A percentile compares a stretch with the other conserved stretches of the same genome.
Evolutionary conservation across 1,139 yeast genomes (phyloP).

Genomic region (Kodamaea ohmeri): DNA sequence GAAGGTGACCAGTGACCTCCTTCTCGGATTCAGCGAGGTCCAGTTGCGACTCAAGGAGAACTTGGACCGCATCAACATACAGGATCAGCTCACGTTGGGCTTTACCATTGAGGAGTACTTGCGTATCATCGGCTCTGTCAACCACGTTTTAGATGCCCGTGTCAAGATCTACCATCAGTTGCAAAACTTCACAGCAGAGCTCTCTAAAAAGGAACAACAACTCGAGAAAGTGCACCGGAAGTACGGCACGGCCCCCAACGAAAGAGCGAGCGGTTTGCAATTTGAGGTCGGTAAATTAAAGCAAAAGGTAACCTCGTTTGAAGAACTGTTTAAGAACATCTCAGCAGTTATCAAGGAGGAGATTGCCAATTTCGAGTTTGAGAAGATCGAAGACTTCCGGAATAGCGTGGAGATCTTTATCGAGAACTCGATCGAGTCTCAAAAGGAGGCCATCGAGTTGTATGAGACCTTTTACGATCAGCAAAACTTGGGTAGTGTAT

Average conservation of each 20-base stretch:
- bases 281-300: slow-evolving; percentile 60
- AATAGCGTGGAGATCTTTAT: slow-evolving; percentile 86
- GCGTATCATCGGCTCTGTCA: slow-evolving; percentile 72
- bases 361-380: slow-evolving; percentile 66
- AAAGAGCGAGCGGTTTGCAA: slow-evolving; percentile 52
- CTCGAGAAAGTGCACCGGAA: slow-evolving; percentile 56
- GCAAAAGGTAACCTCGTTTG: slow-evolving; percentile 53
- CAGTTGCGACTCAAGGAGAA: slow-evolving; percentile 72
- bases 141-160: slow-evolving; percentile 73
- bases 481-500: slow-evolving; percentile 29
- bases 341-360: slow-evolving; percentile 68
- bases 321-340: slow-evolving; percentile 57
- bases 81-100: slow-evolving; percentile 84
- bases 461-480: slow-evolving; percentile 87
- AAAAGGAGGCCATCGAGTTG: slow-evolving; percentile 88
- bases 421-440: slow-evolving; percentile 89
- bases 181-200: slow-evolving; percentile 44
- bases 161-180: slow-evolving; percentile 64
- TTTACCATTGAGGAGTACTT: slow-evolving; percentile 86
- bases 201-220: slow-evolving; percentile 45
- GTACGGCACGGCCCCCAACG: slow-evolving; percentile 57
- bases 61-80: slow-evolving; percentile 75
- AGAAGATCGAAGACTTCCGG: slow-evolving; percentile 80
- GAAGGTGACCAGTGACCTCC: slow-evolving; percentile 57
- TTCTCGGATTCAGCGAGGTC: slow-evolving; percentile 60